Evolutionary conservation across 176 grass and related monocot species (phyloP).

Genomic region (Triticum monococcum): DNA sequence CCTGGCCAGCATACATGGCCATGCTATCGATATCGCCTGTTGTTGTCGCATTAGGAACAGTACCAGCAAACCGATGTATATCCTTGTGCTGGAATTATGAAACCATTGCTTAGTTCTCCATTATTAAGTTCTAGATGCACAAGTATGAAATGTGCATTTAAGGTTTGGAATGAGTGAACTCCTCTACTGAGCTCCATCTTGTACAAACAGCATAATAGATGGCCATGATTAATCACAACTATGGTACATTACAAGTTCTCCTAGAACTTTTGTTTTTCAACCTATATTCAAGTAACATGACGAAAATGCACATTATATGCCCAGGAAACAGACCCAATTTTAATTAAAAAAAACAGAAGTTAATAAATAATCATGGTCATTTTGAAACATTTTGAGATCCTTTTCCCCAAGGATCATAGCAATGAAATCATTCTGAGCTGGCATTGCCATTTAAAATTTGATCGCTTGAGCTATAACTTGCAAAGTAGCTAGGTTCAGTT

Average conservation of each 20-base stretch:
- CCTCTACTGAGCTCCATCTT: background rate
- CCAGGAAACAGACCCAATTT: background rate
- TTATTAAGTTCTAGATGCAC: conserved; percentile 27
- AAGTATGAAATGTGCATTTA: conserved; percentile 8
- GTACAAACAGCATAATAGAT: conserved; percentile 21
- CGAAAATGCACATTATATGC: background rate
- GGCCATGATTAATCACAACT: conserved; percentile 7
- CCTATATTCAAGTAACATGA: background rate
- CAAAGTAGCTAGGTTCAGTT: background rate
- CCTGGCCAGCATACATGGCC: conserved; percentile 87
- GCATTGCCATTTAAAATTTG: conserved; percentile 8
- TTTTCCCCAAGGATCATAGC: background rate
- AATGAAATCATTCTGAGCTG: background rate
- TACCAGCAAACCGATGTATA: conserved; percentile 61
- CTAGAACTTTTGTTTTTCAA: background rate
- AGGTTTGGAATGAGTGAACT: conserved; percentile 31
- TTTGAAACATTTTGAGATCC: background rate
- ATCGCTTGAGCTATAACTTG: background rate
- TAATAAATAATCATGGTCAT: background rate
- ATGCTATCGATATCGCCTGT: conserved; percentile 71
- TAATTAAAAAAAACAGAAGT: background rate
- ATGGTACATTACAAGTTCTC: background rate
- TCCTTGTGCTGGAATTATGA: conserved; percentile 59
- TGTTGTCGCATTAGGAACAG: conserved; percentile 76
- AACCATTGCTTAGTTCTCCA: conserved; percentile 25